phyloP scores from a whole-genome alignment of 768 basidiomycete genomes.

The Phaeotremella skinneri region DNA sequence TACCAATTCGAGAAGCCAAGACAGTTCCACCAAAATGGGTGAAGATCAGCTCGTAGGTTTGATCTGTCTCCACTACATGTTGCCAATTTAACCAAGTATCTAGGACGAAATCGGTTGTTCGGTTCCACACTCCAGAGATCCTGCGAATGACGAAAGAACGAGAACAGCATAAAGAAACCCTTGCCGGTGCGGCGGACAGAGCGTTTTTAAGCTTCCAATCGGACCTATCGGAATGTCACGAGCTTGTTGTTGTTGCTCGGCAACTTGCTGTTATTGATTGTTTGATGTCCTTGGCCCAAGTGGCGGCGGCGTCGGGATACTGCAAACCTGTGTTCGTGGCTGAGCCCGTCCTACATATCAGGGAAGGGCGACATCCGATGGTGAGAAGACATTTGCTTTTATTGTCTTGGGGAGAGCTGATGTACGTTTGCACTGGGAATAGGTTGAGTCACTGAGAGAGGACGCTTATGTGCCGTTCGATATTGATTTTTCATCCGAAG shows the following conservation, averaged over 20 bases:
- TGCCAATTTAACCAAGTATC: constrained; percentile 6
- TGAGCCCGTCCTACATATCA: constrained; percentile 64
- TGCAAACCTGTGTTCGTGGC: constrained; percentile 72
- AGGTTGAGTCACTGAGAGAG: constrained; percentile 67
- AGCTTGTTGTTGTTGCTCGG: constrained; percentile 67
- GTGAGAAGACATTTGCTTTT: constrained; percentile 38
- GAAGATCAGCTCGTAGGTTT: constrained; percentile 56
- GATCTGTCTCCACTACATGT: background rate
- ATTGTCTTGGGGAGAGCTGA: constrained; percentile 3
- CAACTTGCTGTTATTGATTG: constrained; percentile 81
- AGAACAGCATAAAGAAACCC: constrained; percentile 70
- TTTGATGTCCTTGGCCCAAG: constrained; percentile 74
- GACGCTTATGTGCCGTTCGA: constrained; percentile 87
- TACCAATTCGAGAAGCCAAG: constrained; percentile 58
- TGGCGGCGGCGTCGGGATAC: constrained; percentile 73
- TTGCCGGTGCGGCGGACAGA: constrained; percentile 58
- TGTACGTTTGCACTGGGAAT: background rate
- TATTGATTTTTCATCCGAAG: constrained; percentile 61
- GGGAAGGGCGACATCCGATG: constrained; percentile 89
- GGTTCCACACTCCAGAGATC: constrained; percentile 71
- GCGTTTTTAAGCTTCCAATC: constrained; percentile 68
- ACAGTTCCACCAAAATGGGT: constrained; percentile 50
- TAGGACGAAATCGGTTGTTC: constrained; percentile 68
- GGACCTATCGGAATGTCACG: constrained; percentile 72
- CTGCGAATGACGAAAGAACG: constrained; percentile 61